phyloP scores from a whole-genome alignment of 108 stramenopile species.

The Cyclotella baltica region DNA sequence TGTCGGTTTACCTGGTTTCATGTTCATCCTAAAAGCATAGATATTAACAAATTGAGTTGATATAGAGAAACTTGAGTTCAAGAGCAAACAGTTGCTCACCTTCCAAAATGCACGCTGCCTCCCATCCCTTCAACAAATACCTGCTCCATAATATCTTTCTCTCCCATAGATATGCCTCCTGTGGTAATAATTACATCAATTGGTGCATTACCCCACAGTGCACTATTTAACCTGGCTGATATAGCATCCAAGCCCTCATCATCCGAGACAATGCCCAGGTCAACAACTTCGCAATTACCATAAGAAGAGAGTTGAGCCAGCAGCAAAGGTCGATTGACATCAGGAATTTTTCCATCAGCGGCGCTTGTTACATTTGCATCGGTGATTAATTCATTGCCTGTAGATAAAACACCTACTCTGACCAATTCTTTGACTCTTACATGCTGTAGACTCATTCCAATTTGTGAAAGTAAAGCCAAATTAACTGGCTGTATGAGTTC shows the following conservation, averaged over 20 bases:
- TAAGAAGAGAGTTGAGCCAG: constrained; percentile 61
- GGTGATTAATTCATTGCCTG: constrained; percentile 79
- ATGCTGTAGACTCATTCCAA: constrained; percentile 41
- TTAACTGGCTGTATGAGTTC: constrained; percentile 68
- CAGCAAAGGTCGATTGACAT: constrained; percentile 91
- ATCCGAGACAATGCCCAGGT: constrained; percentile 87
- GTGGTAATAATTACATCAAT: constrained; percentile 94
- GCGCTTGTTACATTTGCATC: neutral
- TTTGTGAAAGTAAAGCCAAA: constrained; percentile 71
- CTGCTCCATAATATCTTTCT: constrained; percentile 77
- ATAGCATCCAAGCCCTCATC: constrained; percentile 56
- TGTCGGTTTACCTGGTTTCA: constrained; percentile 98
- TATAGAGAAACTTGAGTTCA: neutral
- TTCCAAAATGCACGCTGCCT: constrained; percentile 86
- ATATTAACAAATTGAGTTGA: neutral
- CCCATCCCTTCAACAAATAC: constrained; percentile 66
- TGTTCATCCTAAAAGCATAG: constrained; percentile 65
- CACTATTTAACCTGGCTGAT: constrained; percentile 12
- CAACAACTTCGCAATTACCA: constrained; percentile 63
- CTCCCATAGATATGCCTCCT: constrained; percentile 94
- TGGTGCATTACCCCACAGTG: constrained; percentile 40
- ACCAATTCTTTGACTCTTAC: constrained; percentile 50
- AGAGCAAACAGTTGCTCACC: neutral
- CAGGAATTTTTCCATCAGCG: constrained; percentile 73
- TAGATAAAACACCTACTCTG: constrained; percentile 85